Base-by-base conservation (phyloP, 2,329 filamentous ascomycete species). In the Passalora sequoiae region DNA sequence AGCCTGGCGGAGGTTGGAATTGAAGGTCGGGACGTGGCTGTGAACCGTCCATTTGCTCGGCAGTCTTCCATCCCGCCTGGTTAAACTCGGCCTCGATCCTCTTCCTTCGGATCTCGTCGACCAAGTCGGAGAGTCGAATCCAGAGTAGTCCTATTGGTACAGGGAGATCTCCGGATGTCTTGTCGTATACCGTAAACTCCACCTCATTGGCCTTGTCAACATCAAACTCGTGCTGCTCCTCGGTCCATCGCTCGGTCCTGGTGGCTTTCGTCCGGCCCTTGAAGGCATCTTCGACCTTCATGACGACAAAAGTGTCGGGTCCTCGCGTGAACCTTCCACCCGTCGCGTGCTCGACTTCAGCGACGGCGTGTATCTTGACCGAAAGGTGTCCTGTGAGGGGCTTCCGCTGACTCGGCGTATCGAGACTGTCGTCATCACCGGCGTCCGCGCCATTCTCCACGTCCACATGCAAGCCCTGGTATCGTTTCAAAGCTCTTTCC, bases 121-220 rank as follows among this genome's bases (percentile, higher is more conserved):
- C 88, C 54, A 98, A 94, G 65, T 98, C 92, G 12, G 92, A 94
- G 61, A 98, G 91, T 47, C 92, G 79, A 46, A 98, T 83, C 92
- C 92, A 98, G 10, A 97, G 77, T 76, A 98, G 82, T 44, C 84
- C 92, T 59, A 98, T 95, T 29, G 92, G 92, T 39, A 94, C 81
- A 10, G 89, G 83, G 57, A 94, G 86, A 58, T 96, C 89, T 51
- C 83, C 64, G 40, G 50, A 54, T 2, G 89, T 83, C 69, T 94
- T 96, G 66, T 98, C 92, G 66, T 98, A 98, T 8, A 98, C 89
- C 0, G 89, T 97, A 41, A 98, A 79, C 64, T 98, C 92, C 49
- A 98, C 88, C 68, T 98, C 92, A 66, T 98, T 98, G 40, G 92
- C 92, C 71, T 97, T 97, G 69, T 97, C 91, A 44, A 98, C 92